Evolutionary conservation across 169 alveolate genomes (phyloP).

Genomic region (Plasmodium ovale): DNA sequence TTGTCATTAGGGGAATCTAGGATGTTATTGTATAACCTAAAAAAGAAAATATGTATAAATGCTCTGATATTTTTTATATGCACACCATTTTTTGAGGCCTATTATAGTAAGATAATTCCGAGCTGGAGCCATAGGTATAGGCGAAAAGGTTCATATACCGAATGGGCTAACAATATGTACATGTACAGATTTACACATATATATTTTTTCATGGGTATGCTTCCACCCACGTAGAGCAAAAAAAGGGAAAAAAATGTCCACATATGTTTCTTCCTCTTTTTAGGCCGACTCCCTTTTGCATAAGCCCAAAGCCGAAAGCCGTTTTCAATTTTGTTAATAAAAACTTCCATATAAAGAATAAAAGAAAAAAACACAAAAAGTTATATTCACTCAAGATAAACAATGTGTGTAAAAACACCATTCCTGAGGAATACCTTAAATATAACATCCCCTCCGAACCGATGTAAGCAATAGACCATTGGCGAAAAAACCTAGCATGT

Average conservation of each 20-base stretch:
- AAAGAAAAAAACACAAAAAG: constrained; percentile 1
- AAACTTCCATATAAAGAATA: neutral
- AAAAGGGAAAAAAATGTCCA: too few relatives aligned
- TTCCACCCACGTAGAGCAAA: too few relatives aligned
- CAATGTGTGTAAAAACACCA: neutral
- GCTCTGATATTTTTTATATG: constrained; percentile 22
- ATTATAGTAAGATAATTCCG: neutral
- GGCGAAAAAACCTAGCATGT: neutral
- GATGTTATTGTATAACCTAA: neutral
- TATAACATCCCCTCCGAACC: constrained; percentile 59
- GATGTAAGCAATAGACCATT: constrained; percentile 21
- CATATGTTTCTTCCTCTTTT: too few relatives aligned
- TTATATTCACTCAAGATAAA: constrained; percentile 21
- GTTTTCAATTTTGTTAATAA: constrained; percentile 16
- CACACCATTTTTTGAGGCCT: constrained; percentile 1
- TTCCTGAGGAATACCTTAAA: constrained; percentile 60
- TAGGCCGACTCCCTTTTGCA: neutral
- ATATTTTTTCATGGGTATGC: neutral
- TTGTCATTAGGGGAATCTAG: constrained; percentile 6
- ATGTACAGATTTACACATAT: neutral
- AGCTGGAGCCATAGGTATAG: constrained; percentile 8
- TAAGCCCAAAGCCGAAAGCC: neutral
- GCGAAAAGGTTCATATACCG: neutral
- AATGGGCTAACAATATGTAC: neutral
- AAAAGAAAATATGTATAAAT: constrained; percentile 5